phyloP scores from a whole-genome alignment of 371 early-diverging fungal species.

The Mucor piriformis region DNA sequence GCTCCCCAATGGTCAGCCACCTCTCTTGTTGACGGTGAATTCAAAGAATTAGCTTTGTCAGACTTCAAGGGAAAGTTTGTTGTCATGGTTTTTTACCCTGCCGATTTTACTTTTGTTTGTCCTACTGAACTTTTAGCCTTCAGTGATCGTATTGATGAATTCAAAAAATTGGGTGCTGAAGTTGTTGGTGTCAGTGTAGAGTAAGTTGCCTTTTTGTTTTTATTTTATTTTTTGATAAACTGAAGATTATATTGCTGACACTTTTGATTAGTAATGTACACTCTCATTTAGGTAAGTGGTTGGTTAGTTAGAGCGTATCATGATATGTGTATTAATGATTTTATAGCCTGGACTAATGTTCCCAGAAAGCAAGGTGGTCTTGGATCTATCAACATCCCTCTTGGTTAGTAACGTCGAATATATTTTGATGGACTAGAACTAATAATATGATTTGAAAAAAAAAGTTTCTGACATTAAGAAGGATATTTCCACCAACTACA shows the following conservation, averaged over 20 bases:
- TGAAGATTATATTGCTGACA: conserved; percentile 1
- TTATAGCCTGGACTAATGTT: conserved; percentile 60
- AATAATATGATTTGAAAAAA: conserved; percentile 23
- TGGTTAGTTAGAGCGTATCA: background rate
- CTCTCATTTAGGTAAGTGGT: conserved; percentile 50
- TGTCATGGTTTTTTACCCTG: conserved; percentile 56
- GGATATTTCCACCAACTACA: conserved; percentile 82
- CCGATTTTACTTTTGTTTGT: conserved; percentile 80
- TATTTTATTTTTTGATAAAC: background rate
- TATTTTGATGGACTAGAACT: too few species aligned
- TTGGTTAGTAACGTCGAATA: conserved; percentile 22
- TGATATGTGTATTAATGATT: background rate
- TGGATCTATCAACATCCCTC: conserved; percentile 80
- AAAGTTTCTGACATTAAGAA: conserved; percentile 85
- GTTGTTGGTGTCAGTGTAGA: conserved; percentile 87
- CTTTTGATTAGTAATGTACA: conserved; percentile 34
- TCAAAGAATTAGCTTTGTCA: conserved; percentile 78
- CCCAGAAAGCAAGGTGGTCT: conserved; percentile 84
- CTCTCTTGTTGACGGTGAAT: conserved; percentile 77
- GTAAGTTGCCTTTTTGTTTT: too few species aligned
- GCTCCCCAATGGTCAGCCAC: conserved; percentile 80
- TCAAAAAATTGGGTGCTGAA: conserved; percentile 72
- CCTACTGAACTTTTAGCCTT: conserved; percentile 93
- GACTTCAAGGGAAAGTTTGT: conserved; percentile 87
- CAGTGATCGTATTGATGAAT: conserved; percentile 84